Percentiles rank a stretch among this genome's conserved stretches.
These are phyloP conservation scores for Puccinia coronata DNA, from an alignment of 1,284 basidiomycete genomes.

Conservation along the genomic window DNA sequence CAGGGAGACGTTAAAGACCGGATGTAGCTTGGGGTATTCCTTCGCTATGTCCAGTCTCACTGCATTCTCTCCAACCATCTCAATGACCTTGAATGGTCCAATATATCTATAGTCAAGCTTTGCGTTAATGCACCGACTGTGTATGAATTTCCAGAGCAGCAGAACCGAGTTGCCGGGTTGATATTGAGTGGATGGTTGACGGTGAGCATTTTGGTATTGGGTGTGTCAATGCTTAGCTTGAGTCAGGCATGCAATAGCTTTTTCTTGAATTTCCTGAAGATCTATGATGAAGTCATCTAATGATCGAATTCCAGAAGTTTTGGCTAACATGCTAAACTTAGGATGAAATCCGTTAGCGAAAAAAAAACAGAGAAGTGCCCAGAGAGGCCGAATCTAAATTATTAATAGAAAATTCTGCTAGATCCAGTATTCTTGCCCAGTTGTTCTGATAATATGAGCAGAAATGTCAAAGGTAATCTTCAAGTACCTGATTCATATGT, in stretches of 20 bases:
- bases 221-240: background rate
- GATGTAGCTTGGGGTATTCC: slow-evolving; percentile 16
- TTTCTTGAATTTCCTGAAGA: slow-evolving; percentile 7
- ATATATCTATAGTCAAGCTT: slow-evolving; percentile 21
- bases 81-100: too few relatives aligned
- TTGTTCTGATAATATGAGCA: slow-evolving; percentile 50
- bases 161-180: background rate
- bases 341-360: slow-evolving; percentile 60
- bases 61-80: slow-evolving; percentile 16
- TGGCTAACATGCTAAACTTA: slow-evolving; percentile 47
- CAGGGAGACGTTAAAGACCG: slow-evolving; percentile 1
- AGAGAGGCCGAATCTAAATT: slow-evolving; percentile 55
- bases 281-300: background rate
- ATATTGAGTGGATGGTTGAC: too few relatives aligned
- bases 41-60: background rate
- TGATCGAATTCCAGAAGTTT: slow-evolving; percentile 7
- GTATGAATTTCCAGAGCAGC: background rate
- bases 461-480: slow-evolving; percentile 52
- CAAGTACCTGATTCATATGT: slow-evolving; percentile 2
- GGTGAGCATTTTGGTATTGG: background rate
- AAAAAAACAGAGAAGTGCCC: slow-evolving; percentile 60
- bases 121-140: background rate
- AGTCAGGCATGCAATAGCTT: background rate
- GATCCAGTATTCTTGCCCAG: slow-evolving; percentile 54
- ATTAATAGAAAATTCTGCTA: slow-evolving; percentile 56